Evolutionary conservation across 495 filamentous ascomycete species (phyloP).

Genomic region (Aspergillus haitiensis): DNA sequence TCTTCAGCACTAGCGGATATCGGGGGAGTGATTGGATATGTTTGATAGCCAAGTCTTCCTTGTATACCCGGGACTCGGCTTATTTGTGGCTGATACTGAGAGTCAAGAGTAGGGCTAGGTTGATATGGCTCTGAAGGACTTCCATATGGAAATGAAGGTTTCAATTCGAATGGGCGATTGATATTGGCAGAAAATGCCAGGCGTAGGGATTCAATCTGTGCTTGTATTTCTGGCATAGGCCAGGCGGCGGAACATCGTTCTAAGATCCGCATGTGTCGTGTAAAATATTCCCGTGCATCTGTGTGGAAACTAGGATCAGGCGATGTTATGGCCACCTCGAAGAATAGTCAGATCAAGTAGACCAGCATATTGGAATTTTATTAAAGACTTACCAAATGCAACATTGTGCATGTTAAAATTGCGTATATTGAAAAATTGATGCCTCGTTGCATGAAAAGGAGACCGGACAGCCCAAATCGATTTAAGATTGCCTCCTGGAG

Average conservation of each 20-base stretch:
- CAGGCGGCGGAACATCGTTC: conserved; percentile 82
- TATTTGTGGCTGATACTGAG: conserved; percentile 43
- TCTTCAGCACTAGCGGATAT: conserved; percentile 74
- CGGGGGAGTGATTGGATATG: conserved; percentile 79
- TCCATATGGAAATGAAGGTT: conserved; percentile 82
- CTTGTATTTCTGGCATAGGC: conserved; percentile 91
- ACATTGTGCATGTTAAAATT: conserved; percentile 87
- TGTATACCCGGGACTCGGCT: conserved; percentile 40
- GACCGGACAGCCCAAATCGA: conserved; percentile 73
- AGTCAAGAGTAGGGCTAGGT: conserved; percentile 61
- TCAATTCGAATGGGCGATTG: conserved; percentile 83
- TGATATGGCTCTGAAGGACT: conserved; percentile 67
- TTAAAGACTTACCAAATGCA: conserved; percentile 76
- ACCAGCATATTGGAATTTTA: not conserved
- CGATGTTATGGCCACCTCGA: conserved; percentile 88
- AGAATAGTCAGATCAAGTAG: conserved; percentile 22
- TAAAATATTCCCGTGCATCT: conserved; percentile 88
- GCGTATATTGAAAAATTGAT: conserved; percentile 96
- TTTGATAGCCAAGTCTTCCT: conserved; percentile 71
- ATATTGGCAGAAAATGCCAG: conserved; percentile 91
- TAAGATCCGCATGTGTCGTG: conserved; percentile 91
- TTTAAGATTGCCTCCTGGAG: conserved; percentile 85
- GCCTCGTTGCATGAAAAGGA: conserved; percentile 91
- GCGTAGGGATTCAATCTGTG: conserved; percentile 84
- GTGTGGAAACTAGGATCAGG: conserved; percentile 85